Evolutionary conservation across 306 rosid species (phyloP).

Genomic region (Echinosophora koreensis): DNA sequence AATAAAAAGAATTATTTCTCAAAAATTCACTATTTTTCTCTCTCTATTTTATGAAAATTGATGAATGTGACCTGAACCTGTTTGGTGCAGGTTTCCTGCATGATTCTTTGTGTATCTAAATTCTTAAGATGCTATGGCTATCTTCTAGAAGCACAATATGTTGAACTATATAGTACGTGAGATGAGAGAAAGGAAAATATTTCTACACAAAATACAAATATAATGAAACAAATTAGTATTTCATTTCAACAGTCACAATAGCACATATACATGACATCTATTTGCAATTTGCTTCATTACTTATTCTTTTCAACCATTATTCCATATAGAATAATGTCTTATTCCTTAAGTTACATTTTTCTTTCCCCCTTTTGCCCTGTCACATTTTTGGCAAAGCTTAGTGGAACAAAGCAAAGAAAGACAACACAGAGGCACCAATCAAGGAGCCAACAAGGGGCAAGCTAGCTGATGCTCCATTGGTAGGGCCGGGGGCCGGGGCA

Average conservation of each 20-base stretch:
- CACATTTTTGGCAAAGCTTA: slow-evolving; percentile 39
- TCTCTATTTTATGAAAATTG: slow-evolving; percentile 2
- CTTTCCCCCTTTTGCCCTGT: background rate
- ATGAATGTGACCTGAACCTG: background rate
- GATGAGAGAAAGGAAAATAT: slow-evolving; percentile 10
- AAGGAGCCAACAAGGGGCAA: slow-evolving; percentile 66
- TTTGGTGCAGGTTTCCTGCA: slow-evolving; percentile 1
- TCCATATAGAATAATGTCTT: background rate
- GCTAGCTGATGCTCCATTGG: slow-evolving; percentile 53
- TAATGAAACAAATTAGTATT: slow-evolving; percentile 26
- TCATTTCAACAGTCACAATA: slow-evolving; percentile 25
- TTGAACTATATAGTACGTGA: background rate
- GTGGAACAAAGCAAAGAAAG: slow-evolving; percentile 67
- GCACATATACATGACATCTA: background rate
- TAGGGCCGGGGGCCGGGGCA: slow-evolving; percentile 56
- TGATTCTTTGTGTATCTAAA: background rate
- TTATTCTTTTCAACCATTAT: background rate
- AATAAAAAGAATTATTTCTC: too few relatives aligned
- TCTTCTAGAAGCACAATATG: background rate
- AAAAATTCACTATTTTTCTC: too few relatives aligned
- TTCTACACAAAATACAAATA: background rate
- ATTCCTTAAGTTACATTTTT: background rate
- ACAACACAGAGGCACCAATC: slow-evolving; percentile 68
- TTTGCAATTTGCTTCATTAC: background rate
- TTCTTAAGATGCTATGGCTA: background rate